phyloP scores from a whole-genome alignment of 176 grass and related monocot genomes.

The Thinopyrum elongatum region DNA sequence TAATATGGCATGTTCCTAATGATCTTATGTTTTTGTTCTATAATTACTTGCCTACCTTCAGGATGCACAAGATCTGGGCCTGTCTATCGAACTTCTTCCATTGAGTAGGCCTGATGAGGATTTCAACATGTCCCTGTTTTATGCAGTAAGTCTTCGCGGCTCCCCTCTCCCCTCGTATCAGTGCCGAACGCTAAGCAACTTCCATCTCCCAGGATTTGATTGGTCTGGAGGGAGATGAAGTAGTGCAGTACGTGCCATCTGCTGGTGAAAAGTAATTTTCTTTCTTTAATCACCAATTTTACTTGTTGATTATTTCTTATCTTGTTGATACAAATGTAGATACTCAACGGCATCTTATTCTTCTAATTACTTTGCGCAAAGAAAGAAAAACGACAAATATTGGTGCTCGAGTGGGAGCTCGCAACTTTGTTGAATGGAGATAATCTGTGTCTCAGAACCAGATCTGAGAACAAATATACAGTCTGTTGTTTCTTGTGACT shows the following conservation, averaged over 20 bases:
- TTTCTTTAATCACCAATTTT: slow-evolving; percentile 18
- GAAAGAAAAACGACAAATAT: not conserved
- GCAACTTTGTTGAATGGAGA: slow-evolving; percentile 4
- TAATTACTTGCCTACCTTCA: slow-evolving; percentile 27
- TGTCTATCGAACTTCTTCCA: slow-evolving; percentile 89
- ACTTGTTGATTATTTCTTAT: slow-evolving; percentile 16
- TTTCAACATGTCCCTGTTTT: slow-evolving; percentile 87
- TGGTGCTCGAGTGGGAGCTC: not conserved
- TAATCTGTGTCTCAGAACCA: not conserved
- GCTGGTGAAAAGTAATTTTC: slow-evolving; percentile 75
- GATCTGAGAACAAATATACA: not conserved
- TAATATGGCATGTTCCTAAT: not conserved
- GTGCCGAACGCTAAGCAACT: slow-evolving; percentile 25
- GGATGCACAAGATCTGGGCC: slow-evolving; percentile 93
- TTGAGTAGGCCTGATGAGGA: slow-evolving; percentile 59
- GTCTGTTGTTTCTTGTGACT: not conserved
- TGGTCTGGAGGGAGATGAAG: slow-evolving; percentile 76
- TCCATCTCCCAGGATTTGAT: slow-evolving; percentile 61
- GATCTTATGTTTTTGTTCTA: not conserved
- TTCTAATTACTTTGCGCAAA: not conserved
- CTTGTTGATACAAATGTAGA: slow-evolving; percentile 10
- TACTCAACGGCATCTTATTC: slow-evolving; percentile 8
- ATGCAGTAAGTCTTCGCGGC: slow-evolving; percentile 61
- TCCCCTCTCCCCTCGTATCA: not conserved
- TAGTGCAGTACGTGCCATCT: slow-evolving; percentile 71